A percentile compares a stretch with the other conserved stretches of the same genome.
Conservation (phyloP, 805 yeast species). For the Yarrowia divulgata region DNA sequence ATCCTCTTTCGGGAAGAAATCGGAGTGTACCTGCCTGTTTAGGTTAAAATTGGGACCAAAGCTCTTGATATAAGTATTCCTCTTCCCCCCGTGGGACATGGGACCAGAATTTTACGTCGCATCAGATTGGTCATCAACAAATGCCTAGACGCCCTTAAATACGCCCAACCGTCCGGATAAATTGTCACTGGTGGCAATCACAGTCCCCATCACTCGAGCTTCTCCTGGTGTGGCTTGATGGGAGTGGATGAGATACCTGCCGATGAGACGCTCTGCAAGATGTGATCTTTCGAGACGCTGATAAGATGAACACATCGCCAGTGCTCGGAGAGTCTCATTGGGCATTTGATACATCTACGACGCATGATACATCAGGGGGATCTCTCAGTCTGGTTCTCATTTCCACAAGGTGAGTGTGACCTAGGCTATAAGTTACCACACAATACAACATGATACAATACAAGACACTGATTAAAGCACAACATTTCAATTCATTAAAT, state of each 20-base stretch:
- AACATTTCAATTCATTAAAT: slow-evolving; percentile 12
- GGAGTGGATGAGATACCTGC: too few species aligned
- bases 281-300: too few species aligned
- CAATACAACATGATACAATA: neutral
- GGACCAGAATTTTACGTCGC: neutral
- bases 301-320: too few species aligned
- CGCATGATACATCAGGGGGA: too few species aligned
- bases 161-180: neutral
- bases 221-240: too few species aligned
- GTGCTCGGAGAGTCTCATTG: neutral
- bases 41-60: slow-evolving; percentile 17
- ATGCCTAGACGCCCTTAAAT: neutral
- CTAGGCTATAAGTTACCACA: too few species aligned
- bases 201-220: too few species aligned
- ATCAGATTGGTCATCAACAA: neutral
- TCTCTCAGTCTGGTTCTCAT: too few species aligned
- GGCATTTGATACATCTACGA: too few species aligned
- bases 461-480: neutral
- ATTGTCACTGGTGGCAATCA: too few species aligned
- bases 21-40: slow-evolving; percentile 30
- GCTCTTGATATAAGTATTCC: slow-evolving; percentile 4
- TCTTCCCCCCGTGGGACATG: neutral
- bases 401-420: too few species aligned
- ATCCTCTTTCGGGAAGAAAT: slow-evolving; percentile 20
- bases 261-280: too few species aligned